Evolutionary conservation across 2,329 filamentous ascomycete species (phyloP).

Genomic region (Penicillium sp.): DNA sequence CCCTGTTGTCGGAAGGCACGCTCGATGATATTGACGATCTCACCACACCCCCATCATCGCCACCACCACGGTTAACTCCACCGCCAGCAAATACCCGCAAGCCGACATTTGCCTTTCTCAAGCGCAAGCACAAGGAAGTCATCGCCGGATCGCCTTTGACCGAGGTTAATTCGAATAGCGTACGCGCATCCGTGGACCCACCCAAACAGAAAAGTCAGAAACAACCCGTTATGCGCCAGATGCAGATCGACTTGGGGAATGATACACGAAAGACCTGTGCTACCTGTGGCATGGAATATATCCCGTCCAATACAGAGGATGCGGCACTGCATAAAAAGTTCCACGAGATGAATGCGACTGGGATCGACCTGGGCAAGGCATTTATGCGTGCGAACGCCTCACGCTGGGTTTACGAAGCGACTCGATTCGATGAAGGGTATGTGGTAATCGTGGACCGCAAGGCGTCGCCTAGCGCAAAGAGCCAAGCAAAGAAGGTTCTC

Average conservation of each 20-base stretch:
- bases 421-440: constrained; percentile 51
- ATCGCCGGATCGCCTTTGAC: constrained; percentile 41
- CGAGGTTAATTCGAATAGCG: constrained; percentile 48
- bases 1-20: constrained; percentile 45
- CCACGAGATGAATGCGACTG: constrained; percentile 61
- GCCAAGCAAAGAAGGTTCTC: constrained; percentile 56
- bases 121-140: constrained; percentile 44
- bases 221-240: constrained; percentile 52
- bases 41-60: constrained; percentile 55
- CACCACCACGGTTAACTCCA: constrained; percentile 48
- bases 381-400: constrained; percentile 55
- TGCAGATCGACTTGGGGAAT: constrained; percentile 60
- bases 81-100: constrained; percentile 47
- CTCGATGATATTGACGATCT: constrained; percentile 43
- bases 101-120: constrained; percentile 53
- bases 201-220: constrained; percentile 36
- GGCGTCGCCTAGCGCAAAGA: constrained; percentile 52
- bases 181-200: constrained; percentile 41
- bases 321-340: constrained; percentile 63
- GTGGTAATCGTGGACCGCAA: constrained; percentile 60
- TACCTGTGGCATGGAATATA: constrained; percentile 66
- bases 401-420: constrained; percentile 53
- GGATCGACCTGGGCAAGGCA: constrained; percentile 60
- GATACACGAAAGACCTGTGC: constrained; percentile 58
- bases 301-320: constrained; percentile 62